phyloP scores from a whole-genome alignment of 2,329 filamentous ascomycete genomes.

The Fusarium bactridioides region DNA sequence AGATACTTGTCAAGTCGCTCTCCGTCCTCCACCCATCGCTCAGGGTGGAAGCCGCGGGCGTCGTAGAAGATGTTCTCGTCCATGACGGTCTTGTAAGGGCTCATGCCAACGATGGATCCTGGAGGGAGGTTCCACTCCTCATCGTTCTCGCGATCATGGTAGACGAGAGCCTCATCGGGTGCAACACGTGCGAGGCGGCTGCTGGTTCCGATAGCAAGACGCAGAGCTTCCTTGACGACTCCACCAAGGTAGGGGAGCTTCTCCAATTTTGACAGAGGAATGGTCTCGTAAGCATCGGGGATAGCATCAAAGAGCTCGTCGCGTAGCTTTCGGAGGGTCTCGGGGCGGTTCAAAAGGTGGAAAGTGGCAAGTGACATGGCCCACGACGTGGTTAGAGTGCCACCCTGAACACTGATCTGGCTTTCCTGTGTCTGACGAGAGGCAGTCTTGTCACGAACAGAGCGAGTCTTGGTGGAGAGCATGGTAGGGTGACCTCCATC shows the following conservation, averaged over 20 bases:
- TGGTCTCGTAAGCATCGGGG: slow-evolving; percentile 41
- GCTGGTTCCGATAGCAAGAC: slow-evolving; percentile 58
- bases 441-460: slow-evolving; percentile 46
- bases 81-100: slow-evolving; percentile 48
- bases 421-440: slow-evolving; percentile 50
- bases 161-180: slow-evolving; percentile 47
- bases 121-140: slow-evolving; percentile 44
- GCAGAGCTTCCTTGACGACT: slow-evolving; percentile 60
- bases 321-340: slow-evolving; percentile 44
- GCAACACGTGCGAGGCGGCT: slow-evolving; percentile 58
- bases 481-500: slow-evolving; percentile 48
- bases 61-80: slow-evolving; percentile 46
- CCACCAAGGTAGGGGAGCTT: slow-evolving; percentile 56
- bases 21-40: slow-evolving; percentile 48
- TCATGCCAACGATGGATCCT: slow-evolving; percentile 50
- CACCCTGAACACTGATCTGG: slow-evolving; percentile 49
- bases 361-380: slow-evolving; percentile 47
- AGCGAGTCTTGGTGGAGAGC: slow-evolving; percentile 46
- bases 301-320: slow-evolving; percentile 48
- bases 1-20: slow-evolving; percentile 47
- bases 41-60: slow-evolving; percentile 45
- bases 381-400: slow-evolving; percentile 52
- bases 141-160: slow-evolving; percentile 40
- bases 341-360: slow-evolving; percentile 46
- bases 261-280: slow-evolving; percentile 44